Base-by-base conservation (phyloP, 768 basidiomycete species). In the Chalciporus pseudorubinellus region DNA sequence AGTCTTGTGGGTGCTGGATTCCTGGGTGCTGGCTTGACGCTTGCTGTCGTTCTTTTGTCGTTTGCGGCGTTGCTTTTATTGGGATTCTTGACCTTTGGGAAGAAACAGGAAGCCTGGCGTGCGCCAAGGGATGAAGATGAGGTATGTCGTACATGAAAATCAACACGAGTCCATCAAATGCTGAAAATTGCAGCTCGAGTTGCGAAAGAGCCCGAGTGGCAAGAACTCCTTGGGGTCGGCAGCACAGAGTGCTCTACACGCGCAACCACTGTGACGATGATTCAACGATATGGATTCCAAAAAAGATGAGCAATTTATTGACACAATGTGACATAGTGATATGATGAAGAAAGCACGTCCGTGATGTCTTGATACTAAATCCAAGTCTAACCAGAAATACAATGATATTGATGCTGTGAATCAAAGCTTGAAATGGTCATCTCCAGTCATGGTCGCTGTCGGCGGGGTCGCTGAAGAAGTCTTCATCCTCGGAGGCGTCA, bases 1-100 rank as follows among this genome's bases (percentile, higher is more conserved):
- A 74, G 73, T 53, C 76, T 74, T 0, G 74, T 84, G 8, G 85
- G 81, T 7, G 84, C 85, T n/a, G 85, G 85, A 1, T 82, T 84
- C 69, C 70, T 87, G 13, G 85, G 84, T 24, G 84, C 85, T 4
- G 80, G 81, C 12, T 60, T 84, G 52, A 75, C 75, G 12, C 59
- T 82, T 34, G 75, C 68, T 5, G 71, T 80, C 11, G 66, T 66
- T 38, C 56, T 76, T 28, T 53, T 70, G 12, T 66, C 75, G 55
- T 57, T 79, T 16, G 69, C 59, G 3, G 52, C 72, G 14, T 59
- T 82, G 29, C 63, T 61, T 14, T 74, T 77, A 61, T 44, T 77
- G 41, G 79, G 82, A 6, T 6, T 71, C 24, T 19, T 72, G 51
- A 60, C 51, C 20, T 48, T 73, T 31, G 58, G 62, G 10, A 70